Percentiles rank a stretch among this genome's conserved stretches.
These are phyloP conservation scores for Colletotrichum kahawae DNA, from an alignment of 2,329 filamentous ascomycete species.

Conservation along the genomic window DNA sequence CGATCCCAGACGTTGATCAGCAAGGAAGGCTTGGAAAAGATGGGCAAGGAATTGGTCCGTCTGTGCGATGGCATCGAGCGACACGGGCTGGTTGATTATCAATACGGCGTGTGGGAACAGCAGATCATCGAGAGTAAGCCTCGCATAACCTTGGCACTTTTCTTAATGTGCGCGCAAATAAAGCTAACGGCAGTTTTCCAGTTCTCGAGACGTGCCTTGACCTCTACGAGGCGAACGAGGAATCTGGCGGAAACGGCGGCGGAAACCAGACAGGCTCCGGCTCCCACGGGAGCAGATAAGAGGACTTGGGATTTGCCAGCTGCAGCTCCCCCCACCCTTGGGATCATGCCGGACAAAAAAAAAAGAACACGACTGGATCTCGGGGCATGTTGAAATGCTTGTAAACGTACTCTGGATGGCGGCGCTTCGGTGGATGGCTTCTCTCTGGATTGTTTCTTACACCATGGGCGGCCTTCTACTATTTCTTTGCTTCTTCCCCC, in stretches of 20 bases:
- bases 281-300: slow-evolving; percentile 18
- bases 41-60: slow-evolving; percentile 82
- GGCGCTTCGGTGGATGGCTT: background rate
- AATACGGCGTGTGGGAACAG: slow-evolving; percentile 96
- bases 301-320: background rate
- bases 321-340: background rate
- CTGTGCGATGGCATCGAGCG: slow-evolving; percentile 88
- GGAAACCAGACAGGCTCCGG: slow-evolving; percentile 12
- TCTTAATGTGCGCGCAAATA: background rate
- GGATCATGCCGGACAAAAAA: background rate
- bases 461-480: background rate
- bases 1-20: slow-evolving; percentile 69
- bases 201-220: slow-evolving; percentile 48
- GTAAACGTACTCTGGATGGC: background rate
- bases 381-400: background rate
- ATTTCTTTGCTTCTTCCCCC: background rate
- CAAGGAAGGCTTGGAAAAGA: slow-evolving; percentile 72
- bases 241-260: slow-evolving; percentile 35
- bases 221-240: slow-evolving; percentile 46
- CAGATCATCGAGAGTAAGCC: slow-evolving; percentile 81
- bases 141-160: background rate
- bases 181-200: slow-evolving; percentile 11
- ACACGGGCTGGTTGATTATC: slow-evolving; percentile 94
- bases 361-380: background rate
- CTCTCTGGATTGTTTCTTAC: background rate